phyloP scores from a whole-genome alignment of 495 filamentous ascomycete genomes.

The Penicillium desertorum region DNA sequence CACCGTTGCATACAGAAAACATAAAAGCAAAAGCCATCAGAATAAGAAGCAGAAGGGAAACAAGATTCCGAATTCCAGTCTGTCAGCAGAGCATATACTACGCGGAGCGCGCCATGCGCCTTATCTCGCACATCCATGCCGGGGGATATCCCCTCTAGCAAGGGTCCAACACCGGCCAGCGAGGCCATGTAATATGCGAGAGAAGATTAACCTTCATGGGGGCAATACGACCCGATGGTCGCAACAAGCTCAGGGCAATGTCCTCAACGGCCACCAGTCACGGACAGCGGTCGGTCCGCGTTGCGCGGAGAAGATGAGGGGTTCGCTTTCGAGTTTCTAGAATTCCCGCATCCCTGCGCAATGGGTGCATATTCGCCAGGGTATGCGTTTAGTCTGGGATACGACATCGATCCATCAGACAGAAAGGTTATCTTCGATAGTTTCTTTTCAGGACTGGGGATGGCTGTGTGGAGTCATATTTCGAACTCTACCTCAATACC shows the following conservation, averaged over 20 bases:
- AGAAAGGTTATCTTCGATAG: neutral
- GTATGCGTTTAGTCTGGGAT: conserved; percentile 15
- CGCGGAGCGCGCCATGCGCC: neutral
- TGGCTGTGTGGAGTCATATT: conserved; percentile 1
- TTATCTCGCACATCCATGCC: neutral
- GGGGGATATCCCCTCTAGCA: conserved; percentile 4
- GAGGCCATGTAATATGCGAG: neutral
- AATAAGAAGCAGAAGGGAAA: neutral
- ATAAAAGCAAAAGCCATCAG: neutral
- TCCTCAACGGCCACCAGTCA: neutral
- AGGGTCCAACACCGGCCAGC: neutral
- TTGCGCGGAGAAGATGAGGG: conserved; percentile 19
- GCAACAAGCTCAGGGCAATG: neutral
- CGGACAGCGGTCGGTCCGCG: conserved; percentile 11
- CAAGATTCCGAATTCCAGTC: neutral
- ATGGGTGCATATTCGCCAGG: conserved; percentile 3
- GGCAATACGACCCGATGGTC: conserved; percentile 12
- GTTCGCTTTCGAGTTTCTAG: conserved; percentile 16
- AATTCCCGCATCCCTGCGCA: conserved; percentile 11
- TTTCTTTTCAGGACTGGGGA: neutral
- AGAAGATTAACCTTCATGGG: neutral
- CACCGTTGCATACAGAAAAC: neutral
- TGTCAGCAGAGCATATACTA: neutral
- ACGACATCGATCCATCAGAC: conserved; percentile 9
- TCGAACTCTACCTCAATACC: neutral